These are phyloP conservation scores for Phialemonium atrogriseum DNA, from an alignment of 2,329 filamentous ascomycete species.

Conservation along the genomic window DNA sequence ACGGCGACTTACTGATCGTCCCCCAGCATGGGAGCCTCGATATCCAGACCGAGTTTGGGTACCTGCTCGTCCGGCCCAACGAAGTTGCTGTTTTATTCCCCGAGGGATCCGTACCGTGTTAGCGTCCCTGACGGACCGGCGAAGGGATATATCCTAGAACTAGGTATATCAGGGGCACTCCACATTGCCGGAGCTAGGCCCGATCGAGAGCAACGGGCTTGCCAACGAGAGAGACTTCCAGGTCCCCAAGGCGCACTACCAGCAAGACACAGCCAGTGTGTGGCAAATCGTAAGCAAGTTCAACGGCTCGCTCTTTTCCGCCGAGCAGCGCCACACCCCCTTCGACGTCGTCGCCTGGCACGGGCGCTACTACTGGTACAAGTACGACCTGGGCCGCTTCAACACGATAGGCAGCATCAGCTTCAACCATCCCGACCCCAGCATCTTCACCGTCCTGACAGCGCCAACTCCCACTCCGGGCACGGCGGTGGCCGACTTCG, in stretches of 20 bases:
- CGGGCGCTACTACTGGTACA: constrained; percentile 56
- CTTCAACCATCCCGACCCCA: constrained; percentile 59
- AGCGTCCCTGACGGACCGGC: constrained; percentile 40
- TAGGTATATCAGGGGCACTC: constrained; percentile 51
- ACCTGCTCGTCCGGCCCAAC: constrained; percentile 50
- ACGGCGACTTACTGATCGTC: constrained; percentile 40
- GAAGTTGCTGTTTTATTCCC: constrained; percentile 58
- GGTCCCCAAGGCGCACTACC: constrained; percentile 48
- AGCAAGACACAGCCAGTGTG: constrained; percentile 41
- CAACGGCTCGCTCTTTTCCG: constrained; percentile 50
- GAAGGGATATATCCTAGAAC: constrained; percentile 54
- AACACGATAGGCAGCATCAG: constrained; percentile 50
- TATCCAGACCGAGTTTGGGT: constrained; percentile 57
- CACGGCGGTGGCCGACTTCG: constrained; percentile 53
- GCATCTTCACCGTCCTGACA: constrained; percentile 59
- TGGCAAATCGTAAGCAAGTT: constrained; percentile 56
- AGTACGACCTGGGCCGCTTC: constrained; percentile 48
- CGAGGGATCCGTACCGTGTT: constrained; percentile 41
- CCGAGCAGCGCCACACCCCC: constrained; percentile 54
- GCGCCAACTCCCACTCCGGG: too few relatives aligned
- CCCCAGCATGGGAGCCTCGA: constrained; percentile 56
- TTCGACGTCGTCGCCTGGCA: constrained; percentile 69
- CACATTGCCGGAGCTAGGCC: constrained; percentile 48
- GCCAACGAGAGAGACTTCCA: constrained; percentile 55
- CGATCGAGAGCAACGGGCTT: constrained; percentile 50